These are phyloP conservation scores for Acacia concinna DNA, from an alignment of 331 rosid genomes.

Conservation along the genomic window DNA sequence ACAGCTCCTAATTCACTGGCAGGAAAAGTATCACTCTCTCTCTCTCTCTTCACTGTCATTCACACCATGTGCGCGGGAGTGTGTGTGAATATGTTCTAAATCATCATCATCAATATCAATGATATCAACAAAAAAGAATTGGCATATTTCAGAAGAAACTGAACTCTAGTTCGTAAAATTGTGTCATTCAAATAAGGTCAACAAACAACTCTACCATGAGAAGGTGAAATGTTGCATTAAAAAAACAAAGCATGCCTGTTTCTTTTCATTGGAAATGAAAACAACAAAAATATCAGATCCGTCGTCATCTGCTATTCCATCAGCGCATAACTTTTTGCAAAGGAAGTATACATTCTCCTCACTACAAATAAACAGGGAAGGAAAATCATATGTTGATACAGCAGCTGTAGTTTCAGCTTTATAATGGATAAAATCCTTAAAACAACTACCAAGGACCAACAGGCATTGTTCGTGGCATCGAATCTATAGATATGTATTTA, in stretches of 20 bases:
- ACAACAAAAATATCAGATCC: slow-evolving; percentile 75
- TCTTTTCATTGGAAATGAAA: slow-evolving; percentile 72
- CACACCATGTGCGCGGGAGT: neutral
- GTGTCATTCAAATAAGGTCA: slow-evolving; percentile 4
- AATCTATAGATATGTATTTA: neutral
- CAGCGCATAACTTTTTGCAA: slow-evolving; percentile 66
- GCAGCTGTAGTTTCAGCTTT: neutral
- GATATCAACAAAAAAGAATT: neutral
- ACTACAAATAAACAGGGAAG: slow-evolving; percentile 36
- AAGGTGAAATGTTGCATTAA: neutral
- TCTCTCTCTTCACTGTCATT: neutral
- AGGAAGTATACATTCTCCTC: slow-evolving; percentile 87
- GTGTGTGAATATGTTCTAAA: neutral
- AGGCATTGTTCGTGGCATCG: neutral
- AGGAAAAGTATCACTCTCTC: neutral
- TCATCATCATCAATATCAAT: neutral
- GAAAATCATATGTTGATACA: neutral
- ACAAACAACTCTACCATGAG: neutral
- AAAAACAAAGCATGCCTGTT: slow-evolving; percentile 59
- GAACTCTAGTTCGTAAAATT: neutral
- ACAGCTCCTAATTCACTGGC: slow-evolving; percentile 1
- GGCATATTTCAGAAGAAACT: neutral
- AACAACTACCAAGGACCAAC: neutral
- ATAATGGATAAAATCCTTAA: neutral
- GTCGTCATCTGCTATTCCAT: slow-evolving; percentile 55